phyloP scores from a whole-genome alignment of 495 filamentous ascomycete species.

The Xylaria cubensis region DNA sequence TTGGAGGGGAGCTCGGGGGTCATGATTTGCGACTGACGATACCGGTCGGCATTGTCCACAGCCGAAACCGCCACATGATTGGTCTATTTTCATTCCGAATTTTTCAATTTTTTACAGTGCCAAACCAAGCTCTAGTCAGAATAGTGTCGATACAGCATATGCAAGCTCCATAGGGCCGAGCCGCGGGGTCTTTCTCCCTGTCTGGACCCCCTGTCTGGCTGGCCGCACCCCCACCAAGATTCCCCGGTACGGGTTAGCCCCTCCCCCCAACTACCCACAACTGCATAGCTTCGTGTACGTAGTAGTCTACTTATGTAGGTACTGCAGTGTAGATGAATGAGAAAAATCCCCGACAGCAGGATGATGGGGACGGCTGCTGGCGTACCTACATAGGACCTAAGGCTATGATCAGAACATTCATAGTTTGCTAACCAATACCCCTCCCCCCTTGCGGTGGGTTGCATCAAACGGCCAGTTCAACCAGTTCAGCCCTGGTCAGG shows the following conservation, averaged over 20 bases:
- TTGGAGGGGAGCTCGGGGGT: conserved; percentile 23
- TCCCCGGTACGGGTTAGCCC: conserved; percentile 12
- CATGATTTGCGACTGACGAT: conserved; percentile 37
- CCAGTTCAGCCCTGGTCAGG: conserved; percentile 26
- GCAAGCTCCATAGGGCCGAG: conserved; percentile 26
- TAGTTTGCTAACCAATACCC: background rate
- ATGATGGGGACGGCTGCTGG: background rate
- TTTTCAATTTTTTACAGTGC: conserved; percentile 23
- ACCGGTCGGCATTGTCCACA: conserved; percentile 42
- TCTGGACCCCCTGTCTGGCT: background rate
- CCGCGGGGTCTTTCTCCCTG: conserved; percentile 21
- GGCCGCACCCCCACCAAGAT: conserved; percentile 18
- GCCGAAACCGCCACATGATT: conserved; percentile 35
- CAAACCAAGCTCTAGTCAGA: conserved; percentile 6
- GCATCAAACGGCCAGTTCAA: conserved; percentile 26
- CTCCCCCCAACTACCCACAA: conserved; percentile 14
- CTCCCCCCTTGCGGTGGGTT: conserved; percentile 11
- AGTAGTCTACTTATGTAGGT: no score
- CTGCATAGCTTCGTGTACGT: conserved; percentile 9
- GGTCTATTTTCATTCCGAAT: conserved; percentile 32
- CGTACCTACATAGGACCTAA: background rate
- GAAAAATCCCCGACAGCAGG: conserved; percentile 12
- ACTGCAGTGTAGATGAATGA: background rate
- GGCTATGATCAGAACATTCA: background rate
- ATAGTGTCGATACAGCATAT: conserved; percentile 16